Base-by-base conservation (phyloP, 140 eudicot genomes). In the Bidens hawaiensis region DNA sequence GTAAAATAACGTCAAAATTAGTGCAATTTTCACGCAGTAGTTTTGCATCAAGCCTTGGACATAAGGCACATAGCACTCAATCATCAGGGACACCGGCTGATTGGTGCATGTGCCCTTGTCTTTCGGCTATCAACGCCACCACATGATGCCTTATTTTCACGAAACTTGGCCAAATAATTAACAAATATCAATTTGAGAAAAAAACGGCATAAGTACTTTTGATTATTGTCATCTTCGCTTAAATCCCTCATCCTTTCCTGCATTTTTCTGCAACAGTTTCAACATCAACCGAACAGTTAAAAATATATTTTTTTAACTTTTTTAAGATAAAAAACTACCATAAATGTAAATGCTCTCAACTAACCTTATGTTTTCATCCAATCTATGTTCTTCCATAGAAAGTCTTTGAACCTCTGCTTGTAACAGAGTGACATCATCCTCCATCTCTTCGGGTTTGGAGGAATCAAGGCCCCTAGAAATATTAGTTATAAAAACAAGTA, bases 331-430 rank as follows among this genome's bases (percentile, higher is more conserved):
- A 51, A 41, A n/a, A 67, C n/a, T n/a, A n/a, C n/a, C n/a, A n/a
- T n/a, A n/a, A n/a, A n/a, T n/a, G n/a, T n/a, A n/a, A n/a, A n/a
- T n/a, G n/a, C n/a, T n/a, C n/a, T 56, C 23, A 55, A 9, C 17
- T 58, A 56, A 94, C 99, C 99, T 94, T 70, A 94, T 88, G 69
- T 60, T 85, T 17, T 94, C 95, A 69, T 94, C 99, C 48, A 94
- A 79, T 75, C 88, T 73, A 40, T 62, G 78, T 71, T 94, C 99
- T 70, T 94, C 90, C 62, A 83, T 46, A 47, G 91, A 52, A 74
- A 94, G 94, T 36, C 82, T 83, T 67, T 88, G 95, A 14, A 94
- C 86, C 31, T 88, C 95, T 60, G 83, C 94, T 94, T 94, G 97
- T 75, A 94, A 78, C 71, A 64, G 41, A 46, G 87, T 42, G 49